Conservation (phyloP, 352 stramenopile species). For the Phytopythium cucurbitacearum region DNA sequence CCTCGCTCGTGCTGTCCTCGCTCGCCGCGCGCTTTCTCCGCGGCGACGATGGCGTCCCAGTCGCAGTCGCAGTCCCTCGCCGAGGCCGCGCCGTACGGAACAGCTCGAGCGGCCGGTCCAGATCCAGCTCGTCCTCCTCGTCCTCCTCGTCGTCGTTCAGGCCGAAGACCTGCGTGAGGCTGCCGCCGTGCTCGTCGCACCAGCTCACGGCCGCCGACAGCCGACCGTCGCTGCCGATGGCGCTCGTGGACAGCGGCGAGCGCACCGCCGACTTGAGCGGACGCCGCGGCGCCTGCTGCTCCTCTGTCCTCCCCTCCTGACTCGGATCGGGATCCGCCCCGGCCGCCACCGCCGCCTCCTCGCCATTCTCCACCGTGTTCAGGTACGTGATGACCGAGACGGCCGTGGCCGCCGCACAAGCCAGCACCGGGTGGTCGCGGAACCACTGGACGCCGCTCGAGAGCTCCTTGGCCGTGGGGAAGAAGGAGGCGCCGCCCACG, state of each 20-base stretch:
- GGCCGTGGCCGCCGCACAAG: constrained; percentile 67
- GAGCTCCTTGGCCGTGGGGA: constrained; percentile 82
- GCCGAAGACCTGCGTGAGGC: constrained; percentile 68
- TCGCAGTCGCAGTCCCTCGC: constrained; percentile 10
- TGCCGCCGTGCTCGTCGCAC: constrained; percentile 79
- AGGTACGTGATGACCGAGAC: constrained; percentile 84
- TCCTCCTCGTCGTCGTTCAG: constrained; percentile 28
- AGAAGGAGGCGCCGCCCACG: constrained; percentile 60
- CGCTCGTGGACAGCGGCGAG: constrained; percentile 13
- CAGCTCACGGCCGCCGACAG: constrained; percentile 68
- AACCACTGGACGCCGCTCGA: constrained; percentile 82
- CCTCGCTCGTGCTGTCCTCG: too few relatives aligned
- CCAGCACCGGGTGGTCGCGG: constrained; percentile 79
- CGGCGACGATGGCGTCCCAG: not conserved
- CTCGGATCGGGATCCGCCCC: not conserved
- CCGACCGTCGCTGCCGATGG: constrained; percentile 21
- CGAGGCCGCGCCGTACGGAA: not conserved
- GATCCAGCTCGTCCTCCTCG: constrained; percentile 17
- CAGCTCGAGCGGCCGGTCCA: constrained; percentile 5
- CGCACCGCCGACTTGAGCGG: constrained; percentile 10
- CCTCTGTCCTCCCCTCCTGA: not conserved
- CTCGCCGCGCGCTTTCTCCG: too few relatives aligned
- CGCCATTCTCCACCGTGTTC: constrained; percentile 34
- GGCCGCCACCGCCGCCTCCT: constrained; percentile 5
- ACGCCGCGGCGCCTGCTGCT: not conserved